Evolutionary conservation across 140 eudicot genomes (phyloP), one percentile per base, ranked within the genome.

Genomic region (Erigeron philadelphicus): DNA sequence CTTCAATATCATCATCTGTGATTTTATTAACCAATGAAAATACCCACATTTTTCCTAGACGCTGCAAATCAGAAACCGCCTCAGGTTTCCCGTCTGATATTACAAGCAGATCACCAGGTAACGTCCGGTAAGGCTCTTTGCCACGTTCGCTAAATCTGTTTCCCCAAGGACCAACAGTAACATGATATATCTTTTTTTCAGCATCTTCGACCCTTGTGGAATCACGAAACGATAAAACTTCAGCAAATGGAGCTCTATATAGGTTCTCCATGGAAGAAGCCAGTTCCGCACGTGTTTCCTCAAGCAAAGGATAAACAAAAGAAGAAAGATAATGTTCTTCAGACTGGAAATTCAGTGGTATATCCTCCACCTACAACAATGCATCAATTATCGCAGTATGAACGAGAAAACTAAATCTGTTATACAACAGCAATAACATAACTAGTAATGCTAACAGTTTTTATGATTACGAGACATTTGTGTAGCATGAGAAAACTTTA

Each of bases 241-340:
- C 58, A 11, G 58, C 58, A 52, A 15, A 52, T 52, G 58, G 58
- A 52, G 58, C 58, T 52, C 58, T n/a, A 52, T 52, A 52, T 9
- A 52, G n/a, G 23, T n/a, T 52, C 58, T 52, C 58, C 11, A 7
- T 15, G 17, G 58, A 52, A 0, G 58, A 52, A 52, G 58, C 58
- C 58, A 52, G 8, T 52, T 15, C 58, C 0, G 23, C 58, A 52
- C 21, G 58, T 15, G 18, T n/a, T n/a, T 49, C 56, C 56, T 49
- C 71, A 5, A 66, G 59, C 45, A 66, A 66, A 45, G 71, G 71
- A 48, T 66, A 66, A 23, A 66, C 71, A 66, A 66, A 66, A 12
- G 59, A 66, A 23, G 46, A 8, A 7, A 66, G 13, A 48, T 66
- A 66, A 44, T 66, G 59, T 23, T 66, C 46, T 8, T 7, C 46